Percentiles rank a stretch among this genome's conserved stretches.
Evolutionary conservation across 164 flowering plant species (phyloP).

Genomic region (Taxillus chinensis): DNA sequence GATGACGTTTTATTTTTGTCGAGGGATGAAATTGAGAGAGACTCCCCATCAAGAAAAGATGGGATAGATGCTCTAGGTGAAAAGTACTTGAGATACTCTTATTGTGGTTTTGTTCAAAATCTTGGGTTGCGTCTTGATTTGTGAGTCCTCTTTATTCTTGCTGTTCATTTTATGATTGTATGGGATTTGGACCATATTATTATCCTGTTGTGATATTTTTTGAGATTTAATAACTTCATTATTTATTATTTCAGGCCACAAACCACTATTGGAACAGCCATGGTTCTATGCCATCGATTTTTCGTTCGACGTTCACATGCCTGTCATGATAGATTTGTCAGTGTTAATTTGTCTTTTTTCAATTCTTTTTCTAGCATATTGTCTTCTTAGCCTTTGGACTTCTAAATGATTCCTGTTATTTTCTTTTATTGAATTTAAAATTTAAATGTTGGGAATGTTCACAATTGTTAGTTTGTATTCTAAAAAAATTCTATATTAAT

Average conservation of each 20-base stretch:
- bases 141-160: slow-evolving; percentile 36
- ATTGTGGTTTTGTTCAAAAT: slow-evolving; percentile 80
- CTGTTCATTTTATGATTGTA: neutral
- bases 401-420: too few relatives aligned
- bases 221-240: neutral
- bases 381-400: too few relatives aligned
- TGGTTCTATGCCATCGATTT: slow-evolving; percentile 96
- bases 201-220: neutral
- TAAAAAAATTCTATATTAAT: too few relatives aligned
- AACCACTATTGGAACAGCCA: slow-evolving; percentile 86
- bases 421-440: too few relatives aligned
- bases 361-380: too few relatives aligned
- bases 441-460: too few relatives aligned
- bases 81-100: slow-evolving; percentile 70
- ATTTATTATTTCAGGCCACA: slow-evolving; percentile 67
- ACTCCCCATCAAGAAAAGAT: slow-evolving; percentile 91
- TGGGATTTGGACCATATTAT: neutral
- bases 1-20: slow-evolving; percentile 65
- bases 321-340: slow-evolving; percentile 91
- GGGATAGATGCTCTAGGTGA: slow-evolving; percentile 82
- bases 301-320: slow-evolving; percentile 93
- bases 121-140: slow-evolving; percentile 81
- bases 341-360: slow-evolving; percentile 14
- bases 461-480: too few relatives aligned
- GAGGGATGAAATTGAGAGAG: slow-evolving; percentile 75